phyloP scores from a whole-genome alignment of 2,329 filamentous ascomycete species.

The Penicillium sp. region DNA sequence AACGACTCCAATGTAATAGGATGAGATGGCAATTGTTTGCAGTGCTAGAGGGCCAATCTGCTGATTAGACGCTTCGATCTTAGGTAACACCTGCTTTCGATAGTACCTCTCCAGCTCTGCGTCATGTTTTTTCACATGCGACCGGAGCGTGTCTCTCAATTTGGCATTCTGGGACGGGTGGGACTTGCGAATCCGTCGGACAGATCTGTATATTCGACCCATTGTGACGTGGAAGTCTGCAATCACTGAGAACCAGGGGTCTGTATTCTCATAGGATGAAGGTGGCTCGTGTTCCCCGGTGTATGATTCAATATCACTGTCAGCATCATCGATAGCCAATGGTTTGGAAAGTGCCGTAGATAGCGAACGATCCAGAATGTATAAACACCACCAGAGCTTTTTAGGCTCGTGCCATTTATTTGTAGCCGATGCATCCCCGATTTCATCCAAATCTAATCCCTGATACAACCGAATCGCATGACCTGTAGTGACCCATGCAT shows the following conservation, averaged over 20 bases:
- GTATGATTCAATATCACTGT: constrained; percentile 1
- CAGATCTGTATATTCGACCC: constrained; percentile 10
- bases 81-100: constrained; percentile 7
- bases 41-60: neutral
- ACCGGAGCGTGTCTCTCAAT: constrained; percentile 1
- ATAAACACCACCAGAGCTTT: constrained; percentile 12
- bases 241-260: constrained; percentile 9
- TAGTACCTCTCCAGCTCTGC: constrained; percentile 9
- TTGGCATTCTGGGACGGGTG: neutral
- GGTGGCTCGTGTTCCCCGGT: neutral
- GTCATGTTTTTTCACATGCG: constrained; percentile 7
- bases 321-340: constrained; percentile 6
- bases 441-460: constrained; percentile 4
- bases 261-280: neutral
- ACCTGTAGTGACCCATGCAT: constrained; percentile 12
- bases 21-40: constrained; percentile 10
- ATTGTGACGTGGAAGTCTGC: constrained; percentile 9
- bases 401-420: neutral
- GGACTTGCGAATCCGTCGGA: constrained; percentile 5
- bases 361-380: constrained; percentile 10
- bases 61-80: neutral
- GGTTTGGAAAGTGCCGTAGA: constrained; percentile 12
- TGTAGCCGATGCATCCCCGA: neutral
- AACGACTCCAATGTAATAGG: constrained; percentile 9
- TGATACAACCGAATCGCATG: constrained; percentile 16